Evolutionary conservation across 257 asterid genomes (phyloP).

Genomic region (Solanum paucissectum): DNA sequence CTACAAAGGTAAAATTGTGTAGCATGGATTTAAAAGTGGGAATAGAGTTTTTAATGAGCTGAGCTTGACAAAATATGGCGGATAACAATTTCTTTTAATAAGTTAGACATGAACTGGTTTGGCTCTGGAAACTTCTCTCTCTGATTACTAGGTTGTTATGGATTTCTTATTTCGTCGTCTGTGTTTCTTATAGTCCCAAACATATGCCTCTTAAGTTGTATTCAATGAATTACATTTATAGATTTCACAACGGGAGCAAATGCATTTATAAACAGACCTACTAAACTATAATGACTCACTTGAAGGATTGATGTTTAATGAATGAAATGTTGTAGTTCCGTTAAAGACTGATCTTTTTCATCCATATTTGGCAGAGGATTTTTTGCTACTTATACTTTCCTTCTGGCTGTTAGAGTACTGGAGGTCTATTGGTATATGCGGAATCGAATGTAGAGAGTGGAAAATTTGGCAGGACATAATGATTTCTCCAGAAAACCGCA

Average conservation of each 20-base stretch:
- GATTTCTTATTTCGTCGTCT: background rate
- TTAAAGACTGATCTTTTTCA: too few species aligned
- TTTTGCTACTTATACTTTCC: background rate
- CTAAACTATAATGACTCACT: background rate
- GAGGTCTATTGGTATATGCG: background rate
- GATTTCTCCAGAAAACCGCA: constrained; percentile 33
- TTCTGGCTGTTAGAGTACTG: background rate
- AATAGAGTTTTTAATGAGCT: background rate
- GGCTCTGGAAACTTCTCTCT: background rate
- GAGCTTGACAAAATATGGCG: background rate
- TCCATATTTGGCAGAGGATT: background rate
- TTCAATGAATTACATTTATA: background rate
- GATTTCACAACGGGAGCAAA: background rate
- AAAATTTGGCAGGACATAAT: too few species aligned
- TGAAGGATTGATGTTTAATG: background rate
- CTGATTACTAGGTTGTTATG: background rate
- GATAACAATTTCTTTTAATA: background rate
- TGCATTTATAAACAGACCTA: background rate
- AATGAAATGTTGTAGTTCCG: background rate
- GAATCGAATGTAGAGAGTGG: background rate
- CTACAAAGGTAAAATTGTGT: background rate
- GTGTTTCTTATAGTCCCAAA: background rate
- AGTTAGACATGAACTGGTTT: background rate
- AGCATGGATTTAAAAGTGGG: background rate
- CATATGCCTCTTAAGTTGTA: background rate